Evolutionary conservation across 176 grass and related monocot genomes (phyloP).

Genomic region (Phyllostachys edulis): DNA sequence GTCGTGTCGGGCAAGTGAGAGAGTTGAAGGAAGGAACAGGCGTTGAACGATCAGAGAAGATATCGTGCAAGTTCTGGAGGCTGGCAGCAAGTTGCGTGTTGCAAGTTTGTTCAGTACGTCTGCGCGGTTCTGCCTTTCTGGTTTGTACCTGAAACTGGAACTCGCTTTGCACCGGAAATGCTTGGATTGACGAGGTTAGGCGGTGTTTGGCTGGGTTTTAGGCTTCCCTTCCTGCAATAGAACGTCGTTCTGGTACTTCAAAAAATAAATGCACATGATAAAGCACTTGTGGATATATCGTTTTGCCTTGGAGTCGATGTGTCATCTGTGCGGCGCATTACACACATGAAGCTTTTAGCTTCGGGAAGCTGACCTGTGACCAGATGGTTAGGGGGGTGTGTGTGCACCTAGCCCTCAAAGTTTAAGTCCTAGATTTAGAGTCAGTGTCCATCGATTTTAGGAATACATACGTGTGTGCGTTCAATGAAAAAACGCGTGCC

Average conservation of each 20-base stretch:
- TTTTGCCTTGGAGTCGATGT: background rate
- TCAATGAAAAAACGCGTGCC: too few relatives aligned
- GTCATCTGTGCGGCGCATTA: background rate
- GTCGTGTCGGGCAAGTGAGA: background rate
- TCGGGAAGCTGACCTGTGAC: too few relatives aligned
- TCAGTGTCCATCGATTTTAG: too few relatives aligned
- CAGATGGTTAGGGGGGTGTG: too few relatives aligned
- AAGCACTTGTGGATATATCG: background rate
- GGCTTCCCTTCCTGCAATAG: background rate
- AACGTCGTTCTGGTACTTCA: background rate
- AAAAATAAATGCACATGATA: background rate
- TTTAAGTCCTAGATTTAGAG: too few relatives aligned
- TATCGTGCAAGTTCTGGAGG: background rate
- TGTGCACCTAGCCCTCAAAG: too few relatives aligned
- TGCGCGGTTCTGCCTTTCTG: background rate
- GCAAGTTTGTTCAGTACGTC: background rate
- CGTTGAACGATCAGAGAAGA: background rate
- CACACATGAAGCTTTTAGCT: too few relatives aligned
- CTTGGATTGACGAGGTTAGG: background rate
- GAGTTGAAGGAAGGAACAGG: background rate
- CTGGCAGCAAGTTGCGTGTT: background rate
- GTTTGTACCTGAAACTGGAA: background rate
- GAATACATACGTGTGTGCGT: too few relatives aligned
- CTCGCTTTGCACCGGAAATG: background rate
- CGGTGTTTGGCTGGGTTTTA: background rate